These are phyloP conservation scores for Leishmania mexicana DNA, from an alignment of 208 protist species.

Conservation along the genomic window DNA sequence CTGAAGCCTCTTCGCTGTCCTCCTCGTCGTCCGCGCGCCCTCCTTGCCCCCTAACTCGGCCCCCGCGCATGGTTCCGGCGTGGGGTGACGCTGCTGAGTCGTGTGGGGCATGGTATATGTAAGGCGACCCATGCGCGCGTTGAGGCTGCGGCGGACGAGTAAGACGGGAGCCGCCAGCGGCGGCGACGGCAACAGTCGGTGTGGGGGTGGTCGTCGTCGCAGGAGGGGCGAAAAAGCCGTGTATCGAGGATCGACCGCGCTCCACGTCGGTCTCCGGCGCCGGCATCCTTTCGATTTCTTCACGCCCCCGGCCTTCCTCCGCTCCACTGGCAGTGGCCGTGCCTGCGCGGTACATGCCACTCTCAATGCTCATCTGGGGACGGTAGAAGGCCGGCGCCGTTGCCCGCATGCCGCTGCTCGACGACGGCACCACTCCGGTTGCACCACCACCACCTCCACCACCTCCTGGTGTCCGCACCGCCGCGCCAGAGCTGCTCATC, in stretches of 20 bases:
- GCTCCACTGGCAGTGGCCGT: not conserved
- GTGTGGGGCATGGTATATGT: not conserved
- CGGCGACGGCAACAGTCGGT: not conserved
- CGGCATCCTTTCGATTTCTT: conserved; percentile 4
- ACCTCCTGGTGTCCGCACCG: not conserved
- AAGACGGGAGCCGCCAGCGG: not conserved
- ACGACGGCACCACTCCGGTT: not conserved
- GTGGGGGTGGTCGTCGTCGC: not conserved
- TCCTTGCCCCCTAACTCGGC: not conserved
- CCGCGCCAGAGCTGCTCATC: not conserved
- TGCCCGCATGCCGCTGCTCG: conserved; percentile 14
- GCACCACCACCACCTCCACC: not conserved
- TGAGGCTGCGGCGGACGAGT: not conserved
- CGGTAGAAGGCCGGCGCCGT: conserved; percentile 16
- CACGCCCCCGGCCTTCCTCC: not conserved
- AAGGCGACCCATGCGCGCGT: not conserved
- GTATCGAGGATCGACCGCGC: conserved; percentile 20
- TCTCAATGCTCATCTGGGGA: not conserved
- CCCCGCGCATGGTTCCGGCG: not conserved
- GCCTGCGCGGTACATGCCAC: not conserved
- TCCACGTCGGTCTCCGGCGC: not conserved
- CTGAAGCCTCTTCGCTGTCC: conserved; percentile 9
- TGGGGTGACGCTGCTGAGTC: not conserved
- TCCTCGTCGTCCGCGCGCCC: conserved; percentile 7
- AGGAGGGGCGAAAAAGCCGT: conserved; percentile 5